phyloP scores from a whole-genome alignment of 2,329 filamentous ascomycete species.

The Achaetomium macrosporum region DNA sequence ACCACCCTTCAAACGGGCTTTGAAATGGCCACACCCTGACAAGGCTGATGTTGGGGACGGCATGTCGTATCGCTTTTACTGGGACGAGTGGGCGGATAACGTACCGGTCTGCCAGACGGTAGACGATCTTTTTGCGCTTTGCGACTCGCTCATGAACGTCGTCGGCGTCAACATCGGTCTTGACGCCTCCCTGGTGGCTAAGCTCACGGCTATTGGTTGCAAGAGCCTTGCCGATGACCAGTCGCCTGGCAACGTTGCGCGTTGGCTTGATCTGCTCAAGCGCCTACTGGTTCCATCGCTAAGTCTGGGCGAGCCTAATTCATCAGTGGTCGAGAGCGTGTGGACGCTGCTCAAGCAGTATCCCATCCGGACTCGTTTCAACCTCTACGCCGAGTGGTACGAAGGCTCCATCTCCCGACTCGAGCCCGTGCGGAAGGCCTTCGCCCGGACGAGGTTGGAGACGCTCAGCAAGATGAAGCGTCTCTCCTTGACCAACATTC shows the following conservation, averaged over 20 bases:
- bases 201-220: constrained; percentile 78
- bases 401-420: constrained; percentile 69
- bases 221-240: constrained; percentile 65
- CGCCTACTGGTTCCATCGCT: constrained; percentile 82
- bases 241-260: constrained; percentile 62
- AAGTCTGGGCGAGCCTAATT: constrained; percentile 79
- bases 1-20: constrained; percentile 56
- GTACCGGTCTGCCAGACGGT: constrained; percentile 85
- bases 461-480: constrained; percentile 84
- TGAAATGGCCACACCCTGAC: constrained; percentile 82
- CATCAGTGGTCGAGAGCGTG: constrained; percentile 76
- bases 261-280: constrained; percentile 82
- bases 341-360: constrained; percentile 78
- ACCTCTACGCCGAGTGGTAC: constrained; percentile 92
- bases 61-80: constrained; percentile 86
- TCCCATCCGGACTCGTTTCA: constrained; percentile 70
- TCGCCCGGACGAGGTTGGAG: constrained; percentile 68
- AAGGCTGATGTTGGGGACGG: constrained; percentile 68
- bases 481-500: constrained; percentile 79
- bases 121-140: constrained; percentile 85
- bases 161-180: constrained; percentile 86
- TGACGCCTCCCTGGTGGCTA: constrained; percentile 70
- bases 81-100: constrained; percentile 95
- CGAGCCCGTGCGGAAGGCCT: constrained; percentile 72
- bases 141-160: constrained; percentile 75